These are phyloP conservation scores for Calophaca sinica DNA, from an alignment of 306 rosid genomes.

Conservation along the genomic window DNA sequence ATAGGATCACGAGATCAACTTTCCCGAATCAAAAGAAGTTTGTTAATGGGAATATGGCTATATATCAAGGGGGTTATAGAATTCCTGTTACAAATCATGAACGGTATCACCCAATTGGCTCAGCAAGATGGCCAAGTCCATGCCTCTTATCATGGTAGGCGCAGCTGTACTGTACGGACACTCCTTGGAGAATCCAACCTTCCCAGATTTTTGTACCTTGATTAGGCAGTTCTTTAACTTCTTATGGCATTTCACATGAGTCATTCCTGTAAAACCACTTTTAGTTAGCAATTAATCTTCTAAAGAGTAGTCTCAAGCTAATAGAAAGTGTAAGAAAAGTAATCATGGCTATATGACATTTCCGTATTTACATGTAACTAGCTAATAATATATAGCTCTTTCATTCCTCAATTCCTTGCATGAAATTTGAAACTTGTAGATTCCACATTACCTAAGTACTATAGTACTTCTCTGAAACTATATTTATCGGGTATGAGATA, in stretches of 20 bases:
- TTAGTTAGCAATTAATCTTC: constrained; percentile 7
- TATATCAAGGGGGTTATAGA: too few species aligned
- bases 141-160: constrained; percentile 80
- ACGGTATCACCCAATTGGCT: constrained; percentile 59
- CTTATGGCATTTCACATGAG: constrained; percentile 68
- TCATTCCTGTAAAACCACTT: constrained; percentile 61
- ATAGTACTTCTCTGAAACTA: too few species aligned
- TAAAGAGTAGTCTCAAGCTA: not conserved
- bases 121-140: constrained; percentile 84
- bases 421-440: too few species aligned
- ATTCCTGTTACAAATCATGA: not conserved
- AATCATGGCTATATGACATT: not conserved
- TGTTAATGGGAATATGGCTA: too few species aligned
- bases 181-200: constrained; percentile 68
- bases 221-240: constrained; percentile 71
- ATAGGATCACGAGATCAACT: constrained; percentile 26
- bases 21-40: not conserved
- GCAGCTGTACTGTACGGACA: constrained; percentile 66
- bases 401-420: too few species aligned
- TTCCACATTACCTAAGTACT: too few species aligned
- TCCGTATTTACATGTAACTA: constrained; percentile 1
- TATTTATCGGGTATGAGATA: too few species aligned
- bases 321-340: not conserved
- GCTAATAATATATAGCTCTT: too few species aligned
- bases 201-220: constrained; percentile 68